Percentiles rank a stretch among this genome's conserved stretches.
These are phyloP conservation scores for Daldinia decipiens DNA, from an alignment of 495 filamentous ascomycete species.

Conservation along the genomic window DNA sequence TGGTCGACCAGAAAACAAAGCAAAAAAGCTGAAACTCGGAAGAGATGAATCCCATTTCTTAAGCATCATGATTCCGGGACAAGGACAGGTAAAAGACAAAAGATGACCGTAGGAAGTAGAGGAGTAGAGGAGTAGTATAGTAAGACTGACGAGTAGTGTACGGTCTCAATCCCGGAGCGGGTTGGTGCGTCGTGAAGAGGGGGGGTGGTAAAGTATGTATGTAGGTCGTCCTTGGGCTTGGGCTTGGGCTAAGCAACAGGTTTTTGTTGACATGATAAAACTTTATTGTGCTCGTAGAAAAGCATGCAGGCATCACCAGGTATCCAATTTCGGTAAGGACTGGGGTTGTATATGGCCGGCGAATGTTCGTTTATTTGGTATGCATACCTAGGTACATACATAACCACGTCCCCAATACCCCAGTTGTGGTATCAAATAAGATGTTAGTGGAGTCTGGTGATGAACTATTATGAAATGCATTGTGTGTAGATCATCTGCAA, in stretches of 20 bases:
- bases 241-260: background rate
- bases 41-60: background rate
- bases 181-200: background rate
- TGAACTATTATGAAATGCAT: slow-evolving; percentile 19
- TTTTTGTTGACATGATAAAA: background rate
- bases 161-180: background rate
- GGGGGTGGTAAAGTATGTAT: background rate
- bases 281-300: background rate
- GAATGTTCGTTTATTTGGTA: background rate
- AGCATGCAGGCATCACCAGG: slow-evolving; percentile 18
- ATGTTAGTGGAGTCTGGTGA: slow-evolving; percentile 28
- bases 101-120: background rate
- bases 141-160: background rate
- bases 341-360: slow-evolving; percentile 29
- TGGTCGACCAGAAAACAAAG: background rate
- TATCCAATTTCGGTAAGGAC: slow-evolving; percentile 31
- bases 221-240: background rate
- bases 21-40: background rate
- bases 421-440: background rate
- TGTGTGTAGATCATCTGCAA: slow-evolving; percentile 25
- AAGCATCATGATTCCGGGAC: background rate
- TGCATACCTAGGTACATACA: too few relatives aligned
- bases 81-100: background rate
- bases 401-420: background rate
- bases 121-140: background rate